Evolutionary conservation across 106 monocot genomes (phyloP).

Genomic region (Acanthochlamys bracteata): DNA sequence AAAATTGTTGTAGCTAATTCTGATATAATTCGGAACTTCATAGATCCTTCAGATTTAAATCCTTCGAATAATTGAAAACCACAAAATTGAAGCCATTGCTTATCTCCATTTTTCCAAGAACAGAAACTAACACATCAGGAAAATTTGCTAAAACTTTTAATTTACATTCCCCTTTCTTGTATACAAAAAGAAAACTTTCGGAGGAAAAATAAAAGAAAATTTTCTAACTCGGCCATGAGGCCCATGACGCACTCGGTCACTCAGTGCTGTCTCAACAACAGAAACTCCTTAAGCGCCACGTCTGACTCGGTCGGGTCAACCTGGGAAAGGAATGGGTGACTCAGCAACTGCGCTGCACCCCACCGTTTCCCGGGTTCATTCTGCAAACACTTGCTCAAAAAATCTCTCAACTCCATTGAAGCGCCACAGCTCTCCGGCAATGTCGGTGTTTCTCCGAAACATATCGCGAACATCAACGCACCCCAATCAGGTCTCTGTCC

Average conservation of each 20-base stretch:
- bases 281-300: conserved; percentile 12
- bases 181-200: neutral
- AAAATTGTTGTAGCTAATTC: no score
- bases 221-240: neutral
- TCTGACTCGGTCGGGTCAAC: conserved; percentile 22
- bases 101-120: no score
- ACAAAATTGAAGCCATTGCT: no score
- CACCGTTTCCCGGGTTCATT: conserved; percentile 63
- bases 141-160: no score
- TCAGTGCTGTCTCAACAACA: no score
- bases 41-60: no score
- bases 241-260: neutral
- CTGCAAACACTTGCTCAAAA: conserved; percentile 64
- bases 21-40: no score
- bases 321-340: conserved; percentile 60
- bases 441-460: conserved; percentile 60
- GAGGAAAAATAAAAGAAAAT: neutral
- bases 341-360: conserved; percentile 53
- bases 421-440: conserved; percentile 14
- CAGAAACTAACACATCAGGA: no score
- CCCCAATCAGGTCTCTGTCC: conserved; percentile 85
- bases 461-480: conserved; percentile 89
- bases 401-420: conserved; percentile 27
- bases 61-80: no score
- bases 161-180: no score